phyloP scores from a whole-genome alignment of 2,329 filamentous ascomycete species.

The Teratosphaeria destructans region DNA sequence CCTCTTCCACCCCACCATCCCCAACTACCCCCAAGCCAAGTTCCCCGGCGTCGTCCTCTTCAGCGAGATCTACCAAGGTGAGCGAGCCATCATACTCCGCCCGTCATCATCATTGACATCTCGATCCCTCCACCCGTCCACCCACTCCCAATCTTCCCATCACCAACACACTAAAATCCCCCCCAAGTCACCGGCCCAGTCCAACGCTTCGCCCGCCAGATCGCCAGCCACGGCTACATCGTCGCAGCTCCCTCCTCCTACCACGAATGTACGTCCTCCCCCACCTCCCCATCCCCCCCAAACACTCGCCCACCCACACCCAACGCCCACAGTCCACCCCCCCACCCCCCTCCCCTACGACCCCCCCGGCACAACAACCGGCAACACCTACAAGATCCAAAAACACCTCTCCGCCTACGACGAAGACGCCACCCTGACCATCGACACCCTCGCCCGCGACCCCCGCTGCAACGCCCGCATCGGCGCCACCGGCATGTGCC shows the following conservation, averaged over 20 bases:
- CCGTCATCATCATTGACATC: not conserved
- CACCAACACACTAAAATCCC: too few species aligned
- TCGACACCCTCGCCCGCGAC: constrained; percentile 32
- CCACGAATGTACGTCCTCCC: constrained; percentile 82
- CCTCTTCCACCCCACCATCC: constrained; percentile 74
- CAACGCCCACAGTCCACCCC: constrained; percentile 74
- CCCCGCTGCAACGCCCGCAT: constrained; percentile 60
- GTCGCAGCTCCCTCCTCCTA: constrained; percentile 84
- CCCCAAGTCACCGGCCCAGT: constrained; percentile 75
- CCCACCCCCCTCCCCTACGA: constrained; percentile 79
- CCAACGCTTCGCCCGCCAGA: constrained; percentile 78
- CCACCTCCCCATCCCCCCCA: constrained; percentile 72
- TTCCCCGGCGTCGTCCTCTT: constrained; percentile 85
- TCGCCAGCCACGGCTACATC: constrained; percentile 86
- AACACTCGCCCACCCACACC: constrained; percentile 52
- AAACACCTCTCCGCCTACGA: constrained; percentile 80
- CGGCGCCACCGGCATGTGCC: constrained; percentile 67
- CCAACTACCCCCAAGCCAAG: constrained; percentile 77
- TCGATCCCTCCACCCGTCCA: not conserved
- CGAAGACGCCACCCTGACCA: constrained; percentile 38
- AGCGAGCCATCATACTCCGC: too few species aligned
- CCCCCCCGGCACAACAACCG: constrained; percentile 73
- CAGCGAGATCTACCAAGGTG: constrained; percentile 92
- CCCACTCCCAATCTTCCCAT: too few species aligned
- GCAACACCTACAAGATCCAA: constrained; percentile 75